Evolutionary conservation across 495 filamentous ascomycete species (phyloP).

Genomic region (Aspergillus egyptiacus): DNA sequence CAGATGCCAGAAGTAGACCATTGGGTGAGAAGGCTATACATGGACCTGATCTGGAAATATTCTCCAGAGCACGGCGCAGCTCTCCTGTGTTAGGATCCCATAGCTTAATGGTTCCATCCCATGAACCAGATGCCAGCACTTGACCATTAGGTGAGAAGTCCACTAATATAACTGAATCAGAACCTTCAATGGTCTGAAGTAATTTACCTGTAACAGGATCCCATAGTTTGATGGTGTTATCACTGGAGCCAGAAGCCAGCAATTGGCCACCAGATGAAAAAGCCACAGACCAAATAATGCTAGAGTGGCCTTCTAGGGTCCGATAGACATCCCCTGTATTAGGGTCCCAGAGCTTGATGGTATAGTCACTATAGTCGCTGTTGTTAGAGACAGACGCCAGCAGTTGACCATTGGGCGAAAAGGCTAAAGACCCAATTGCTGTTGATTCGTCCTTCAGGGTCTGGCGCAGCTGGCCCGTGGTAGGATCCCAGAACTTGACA

Average conservation of each 20-base stretch:
- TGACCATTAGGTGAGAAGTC: slow-evolving; percentile 13
- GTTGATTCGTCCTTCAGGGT: background rate
- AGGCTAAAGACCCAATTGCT: background rate
- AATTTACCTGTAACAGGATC: background rate
- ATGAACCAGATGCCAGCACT: background rate
- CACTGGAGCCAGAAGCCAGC: background rate
- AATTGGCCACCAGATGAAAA: background rate
- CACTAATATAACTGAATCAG: background rate
- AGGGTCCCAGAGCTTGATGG: too few relatives aligned
- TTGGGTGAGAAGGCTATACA: background rate
- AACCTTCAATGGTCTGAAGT: slow-evolving; percentile 14
- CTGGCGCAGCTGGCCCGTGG: background rate
- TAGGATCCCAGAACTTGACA: too few relatives aligned
- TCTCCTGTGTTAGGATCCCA: slow-evolving; percentile 1
- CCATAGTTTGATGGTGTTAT: slow-evolving; percentile 4
- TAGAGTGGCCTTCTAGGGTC: background rate
- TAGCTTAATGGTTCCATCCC: slow-evolving; percentile 14
- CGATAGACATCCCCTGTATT: background rate
- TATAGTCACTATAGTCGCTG: too few relatives aligned
- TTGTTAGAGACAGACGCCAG: too few relatives aligned
- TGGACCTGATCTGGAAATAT: background rate
- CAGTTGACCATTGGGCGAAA: background rate
- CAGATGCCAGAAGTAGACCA: slow-evolving; percentile 8
- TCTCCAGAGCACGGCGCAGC: background rate
- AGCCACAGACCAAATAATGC: background rate